Conservation (phyloP, 805 yeast species). For the Starmerella cellae region DNA sequence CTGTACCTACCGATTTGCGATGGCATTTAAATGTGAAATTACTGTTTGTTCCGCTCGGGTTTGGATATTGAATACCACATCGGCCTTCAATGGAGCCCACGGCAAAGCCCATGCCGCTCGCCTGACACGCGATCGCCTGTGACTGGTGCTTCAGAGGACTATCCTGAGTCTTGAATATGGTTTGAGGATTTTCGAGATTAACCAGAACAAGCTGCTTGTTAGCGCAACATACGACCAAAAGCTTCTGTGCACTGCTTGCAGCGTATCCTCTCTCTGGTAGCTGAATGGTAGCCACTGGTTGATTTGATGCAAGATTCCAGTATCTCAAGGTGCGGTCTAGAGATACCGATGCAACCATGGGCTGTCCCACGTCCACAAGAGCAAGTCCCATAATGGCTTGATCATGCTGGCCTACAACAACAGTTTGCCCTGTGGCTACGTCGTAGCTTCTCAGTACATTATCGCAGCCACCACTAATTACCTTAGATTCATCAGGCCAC, state of each 20-base stretch:
- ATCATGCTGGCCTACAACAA: slow-evolving; percentile 76
- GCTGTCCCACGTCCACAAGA: slow-evolving; percentile 59
- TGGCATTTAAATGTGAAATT: slow-evolving; percentile 94
- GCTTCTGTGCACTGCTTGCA: slow-evolving; percentile 69
- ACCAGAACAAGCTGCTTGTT: slow-evolving; percentile 69
- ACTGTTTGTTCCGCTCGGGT: slow-evolving; percentile 42
- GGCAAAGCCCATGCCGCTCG: slow-evolving; percentile 87
- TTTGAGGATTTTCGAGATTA: slow-evolving; percentile 65
- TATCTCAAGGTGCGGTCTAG: slow-evolving; percentile 93
- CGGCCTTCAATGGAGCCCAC: slow-evolving; percentile 91
- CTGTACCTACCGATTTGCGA: slow-evolving; percentile 46
- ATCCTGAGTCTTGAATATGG: slow-evolving; percentile 55
- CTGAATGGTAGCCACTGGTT: slow-evolving; percentile 62
- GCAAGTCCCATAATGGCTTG: slow-evolving; percentile 65
- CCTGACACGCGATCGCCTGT: slow-evolving; percentile 66
- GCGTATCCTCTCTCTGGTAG: slow-evolving; percentile 85
- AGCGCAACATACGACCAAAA: slow-evolving; percentile 88
- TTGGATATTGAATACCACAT: slow-evolving; percentile 86
- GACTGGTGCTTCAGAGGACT: slow-evolving; percentile 89
- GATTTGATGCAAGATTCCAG: slow-evolving; percentile 81
- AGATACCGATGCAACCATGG: slow-evolving; percentile 77
- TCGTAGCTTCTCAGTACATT: slow-evolving; percentile 77
- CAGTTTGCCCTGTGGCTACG: slow-evolving; percentile 64
- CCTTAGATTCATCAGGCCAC: slow-evolving; percentile 76
- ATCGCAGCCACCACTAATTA: slow-evolving; percentile 82